A percentile compares a stretch with the other conserved stretches of the same genome.
These are phyloP conservation scores for Clarireedia homoeocarpa DNA, from an alignment of 2,329 filamentous ascomycete genomes.

Conservation along the genomic window DNA sequence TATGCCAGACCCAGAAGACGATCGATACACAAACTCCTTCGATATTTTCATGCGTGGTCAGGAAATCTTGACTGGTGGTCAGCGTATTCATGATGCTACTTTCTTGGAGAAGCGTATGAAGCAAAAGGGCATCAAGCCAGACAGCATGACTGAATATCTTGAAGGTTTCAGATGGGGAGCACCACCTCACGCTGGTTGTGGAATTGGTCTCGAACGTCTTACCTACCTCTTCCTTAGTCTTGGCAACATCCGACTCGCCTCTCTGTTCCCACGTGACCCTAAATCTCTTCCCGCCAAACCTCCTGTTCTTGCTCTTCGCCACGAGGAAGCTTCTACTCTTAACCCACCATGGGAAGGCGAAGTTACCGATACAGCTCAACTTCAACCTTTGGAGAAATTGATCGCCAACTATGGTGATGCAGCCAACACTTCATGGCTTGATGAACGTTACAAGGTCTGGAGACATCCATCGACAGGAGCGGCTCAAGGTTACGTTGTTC, in stretches of 20 bases:
- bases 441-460: slow-evolving; percentile 84
- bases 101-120: slow-evolving; percentile 73
- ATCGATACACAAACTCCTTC: slow-evolving; percentile 78
- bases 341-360: slow-evolving; percentile 53
- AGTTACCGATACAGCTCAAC: slow-evolving; percentile 36
- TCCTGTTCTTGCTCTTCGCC: slow-evolving; percentile 59
- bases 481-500: slow-evolving; percentile 73
- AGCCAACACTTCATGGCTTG: slow-evolving; percentile 88
- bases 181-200: slow-evolving; percentile 82
- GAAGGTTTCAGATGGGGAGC: slow-evolving; percentile 82
- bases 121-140: slow-evolving; percentile 64
- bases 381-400: slow-evolving; percentile 74
- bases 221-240: slow-evolving; percentile 79
- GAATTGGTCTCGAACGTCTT: slow-evolving; percentile 83
- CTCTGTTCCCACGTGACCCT: slow-evolving; percentile 80
- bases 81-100: slow-evolving; percentile 78
- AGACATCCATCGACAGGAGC: slow-evolving; percentile 72
- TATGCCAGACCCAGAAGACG: slow-evolving; percentile 69
- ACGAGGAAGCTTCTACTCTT: slow-evolving; percentile 80
- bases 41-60: slow-evolving; percentile 92
- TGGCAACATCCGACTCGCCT: slow-evolving; percentile 82
- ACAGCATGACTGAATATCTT: slow-evolving; percentile 86
- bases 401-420: slow-evolving; percentile 95
- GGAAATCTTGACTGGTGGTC: slow-evolving; percentile 85
- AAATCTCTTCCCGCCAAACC: slow-evolving; percentile 70